Percentiles rank a stretch among this genome's conserved stretches.
Conservation (phyloP, 1,139 yeast genomes). For the Yamadazyma songkhlaensis region DNA sequence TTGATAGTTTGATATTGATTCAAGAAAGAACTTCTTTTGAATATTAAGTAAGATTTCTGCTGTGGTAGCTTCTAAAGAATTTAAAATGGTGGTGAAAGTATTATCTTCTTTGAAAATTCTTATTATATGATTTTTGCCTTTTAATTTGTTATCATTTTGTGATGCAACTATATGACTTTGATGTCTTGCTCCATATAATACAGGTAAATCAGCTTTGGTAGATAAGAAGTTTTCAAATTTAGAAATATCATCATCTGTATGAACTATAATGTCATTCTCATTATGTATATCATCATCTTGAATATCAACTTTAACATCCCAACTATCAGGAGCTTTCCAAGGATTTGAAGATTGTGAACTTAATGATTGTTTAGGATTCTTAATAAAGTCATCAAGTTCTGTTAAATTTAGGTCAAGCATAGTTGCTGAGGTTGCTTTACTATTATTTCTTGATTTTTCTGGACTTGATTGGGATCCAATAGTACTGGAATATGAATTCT, state of each 20-base stretch:
- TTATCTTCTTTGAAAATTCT: slow-evolving; percentile 78
- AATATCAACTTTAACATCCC: slow-evolving; percentile 61
- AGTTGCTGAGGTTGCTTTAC: slow-evolving; percentile 6
- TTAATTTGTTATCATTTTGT: slow-evolving; percentile 17
- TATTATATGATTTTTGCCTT: slow-evolving; percentile 49
- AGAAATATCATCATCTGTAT: background rate
- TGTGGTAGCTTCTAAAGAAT: slow-evolving; percentile 75
- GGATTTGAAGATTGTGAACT: slow-evolving; percentile 6
- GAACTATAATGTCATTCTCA: background rate
- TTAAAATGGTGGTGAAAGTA: slow-evolving; percentile 76
- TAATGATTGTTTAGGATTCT: slow-evolving; percentile 10
- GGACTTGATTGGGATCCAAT: slow-evolving; percentile 5
- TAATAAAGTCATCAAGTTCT: slow-evolving; percentile 6
- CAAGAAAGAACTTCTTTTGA: slow-evolving; percentile 74
- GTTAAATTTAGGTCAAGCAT: slow-evolving; percentile 6
- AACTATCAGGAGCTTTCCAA: slow-evolving; percentile 78
- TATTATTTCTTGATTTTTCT: slow-evolving; percentile 6
- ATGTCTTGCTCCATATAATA: slow-evolving; percentile 36
- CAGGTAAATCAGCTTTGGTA: slow-evolving; percentile 23
- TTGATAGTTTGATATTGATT: slow-evolving; percentile 69
- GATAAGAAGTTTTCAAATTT: slow-evolving; percentile 1
- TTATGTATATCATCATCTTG: background rate
- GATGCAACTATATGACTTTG: slow-evolving; percentile 22
- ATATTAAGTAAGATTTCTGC: slow-evolving; percentile 66
- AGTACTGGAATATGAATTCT: slow-evolving; percentile 5